Base-by-base conservation (phyloP, 2,329 filamentous ascomycete genomes). In the Aureobasidium sp. region DNA sequence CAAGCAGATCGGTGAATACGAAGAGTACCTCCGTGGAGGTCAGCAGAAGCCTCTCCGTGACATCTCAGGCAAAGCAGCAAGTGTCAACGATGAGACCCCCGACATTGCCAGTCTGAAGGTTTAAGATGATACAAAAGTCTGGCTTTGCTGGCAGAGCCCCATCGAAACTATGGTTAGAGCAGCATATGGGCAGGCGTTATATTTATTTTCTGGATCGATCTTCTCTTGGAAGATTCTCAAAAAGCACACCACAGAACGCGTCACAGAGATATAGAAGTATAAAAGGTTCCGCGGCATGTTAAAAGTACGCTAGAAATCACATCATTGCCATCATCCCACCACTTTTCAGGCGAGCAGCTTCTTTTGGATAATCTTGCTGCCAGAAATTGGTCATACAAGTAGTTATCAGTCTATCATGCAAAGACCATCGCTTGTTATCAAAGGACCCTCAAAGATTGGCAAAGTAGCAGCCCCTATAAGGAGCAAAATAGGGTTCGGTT, bases 21-120 rank as follows among this genome's bases (percentile, higher is more conserved):
- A 99, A 77, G 83, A 86, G 63, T 96, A 93, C 70, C 80, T 99
- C n/a, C 85, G 86, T 65, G 93, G 93, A n/a, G 85, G 83, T 11
- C 68, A 74, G 27, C 70, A 72, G 21, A 65, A 62, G 62, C 67
- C 65, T 49, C 59, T 73, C 34, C 53, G 62, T 37, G 64, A 73
- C 62, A 50, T 65, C 25, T 16, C 67, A 11, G 61, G 65, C 32
- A 50, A 64, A 29, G 65, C 63, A 15, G 66, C 53, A 11, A 42
- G 53, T 44, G 54, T 32, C 30, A 65, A 67, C 61, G 44, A 65
- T 49, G 64, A 64, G 36, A 63, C 66, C 16, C 65, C 53, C 3
- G 65, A 63, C 44, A 66, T 66, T 15, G 64, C 47, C 10, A 68
- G 66, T 37, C 37, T 69, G 52, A 66, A 63, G 21, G 66, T 69